phyloP scores from a whole-genome alignment of 805 yeast species.

The Pichia rugopelliculosa region DNA sequence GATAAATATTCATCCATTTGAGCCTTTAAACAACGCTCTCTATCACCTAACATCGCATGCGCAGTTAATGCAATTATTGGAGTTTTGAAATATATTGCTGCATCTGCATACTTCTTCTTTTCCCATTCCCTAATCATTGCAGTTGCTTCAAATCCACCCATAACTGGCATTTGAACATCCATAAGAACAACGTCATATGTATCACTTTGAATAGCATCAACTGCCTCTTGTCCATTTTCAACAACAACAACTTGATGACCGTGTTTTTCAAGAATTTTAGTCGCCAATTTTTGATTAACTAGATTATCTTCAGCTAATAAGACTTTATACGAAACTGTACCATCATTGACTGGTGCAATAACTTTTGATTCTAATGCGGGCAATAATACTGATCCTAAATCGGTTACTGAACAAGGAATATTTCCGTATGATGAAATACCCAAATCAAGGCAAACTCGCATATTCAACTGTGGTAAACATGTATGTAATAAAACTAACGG shows the following conservation, averaged over 20 bases:
- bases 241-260: conserved; percentile 82
- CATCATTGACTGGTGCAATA: conserved; percentile 73
- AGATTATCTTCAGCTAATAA: conserved; percentile 81
- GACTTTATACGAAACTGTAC: conserved; percentile 64
- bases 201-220: conserved; percentile 61
- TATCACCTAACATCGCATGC: conserved; percentile 90
- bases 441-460: conserved; percentile 74
- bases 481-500: conserved; percentile 77
- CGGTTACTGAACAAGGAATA: conserved; percentile 77
- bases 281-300: conserved; percentile 83
- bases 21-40: conserved; percentile 78
- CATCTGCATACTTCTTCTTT: conserved; percentile 64
- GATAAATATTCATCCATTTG: conserved; percentile 91
- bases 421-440: conserved; percentile 87
- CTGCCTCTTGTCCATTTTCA: conserved; percentile 78
- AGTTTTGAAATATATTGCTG: conserved; percentile 56
- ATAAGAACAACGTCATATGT: conserved; percentile 75
- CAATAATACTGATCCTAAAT: conserved; percentile 72
- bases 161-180: conserved; percentile 95
- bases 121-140: conserved; percentile 85
- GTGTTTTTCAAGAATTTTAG: conserved; percentile 74
- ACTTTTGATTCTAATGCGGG: conserved; percentile 82
- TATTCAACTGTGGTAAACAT: conserved; percentile 66
- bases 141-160: conserved; percentile 94
- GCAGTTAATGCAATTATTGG: conserved; percentile 90